Percentiles rank a stretch among this genome's conserved stretches.
Evolutionary conservation across 1,284 basidiomycete genomes (phyloP).

Genomic region (Malassezia brasiliensis): DNA sequence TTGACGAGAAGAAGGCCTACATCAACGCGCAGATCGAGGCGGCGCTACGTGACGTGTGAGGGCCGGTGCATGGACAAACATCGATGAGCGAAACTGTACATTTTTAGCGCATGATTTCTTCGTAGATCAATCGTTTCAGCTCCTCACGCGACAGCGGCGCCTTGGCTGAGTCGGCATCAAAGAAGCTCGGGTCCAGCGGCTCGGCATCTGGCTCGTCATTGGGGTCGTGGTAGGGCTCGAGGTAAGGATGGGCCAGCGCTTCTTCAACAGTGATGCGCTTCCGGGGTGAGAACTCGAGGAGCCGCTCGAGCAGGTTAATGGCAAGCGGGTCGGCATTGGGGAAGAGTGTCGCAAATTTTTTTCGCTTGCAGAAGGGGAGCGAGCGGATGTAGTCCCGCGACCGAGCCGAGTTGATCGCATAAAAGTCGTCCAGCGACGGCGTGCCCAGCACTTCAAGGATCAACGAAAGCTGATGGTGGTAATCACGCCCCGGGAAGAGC

Average conservation of each 20-base stretch:
- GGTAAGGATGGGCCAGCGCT: conserved; percentile 43
- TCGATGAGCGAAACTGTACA: not conserved
- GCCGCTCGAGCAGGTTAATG: conserved; percentile 76
- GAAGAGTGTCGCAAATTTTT: conserved; percentile 64
- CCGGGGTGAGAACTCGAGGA: conserved; percentile 58
- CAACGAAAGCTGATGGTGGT: conserved; percentile 54
- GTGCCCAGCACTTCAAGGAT: conserved; percentile 58
- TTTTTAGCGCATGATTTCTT: conserved; percentile 27
- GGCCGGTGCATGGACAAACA: not conserved
- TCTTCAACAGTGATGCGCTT: conserved; percentile 47
- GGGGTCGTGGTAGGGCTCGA: conserved; percentile 46
- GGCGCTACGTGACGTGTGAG: conserved; percentile 16
- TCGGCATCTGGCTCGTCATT: conserved; percentile 44
- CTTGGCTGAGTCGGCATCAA: conserved; percentile 44
- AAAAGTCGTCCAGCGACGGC: conserved; percentile 57
- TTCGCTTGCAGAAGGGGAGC: conserved; percentile 78
- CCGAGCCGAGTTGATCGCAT: conserved; percentile 63
- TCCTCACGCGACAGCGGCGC: conserved; percentile 51
- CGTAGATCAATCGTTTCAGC: conserved; percentile 41
- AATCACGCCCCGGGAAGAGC: conserved; percentile 65
- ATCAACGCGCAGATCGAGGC: conserved; percentile 39
- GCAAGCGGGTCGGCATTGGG: conserved; percentile 57
- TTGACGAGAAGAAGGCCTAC: conserved; percentile 38
- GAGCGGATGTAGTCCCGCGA: conserved; percentile 88
- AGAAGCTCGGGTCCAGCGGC: conserved; percentile 43